Evolutionary conservation across 2,329 filamentous ascomycete species (phyloP), one percentile per base, ranked within the genome.

Genomic region (Herpotrichia juniperi): DNA sequence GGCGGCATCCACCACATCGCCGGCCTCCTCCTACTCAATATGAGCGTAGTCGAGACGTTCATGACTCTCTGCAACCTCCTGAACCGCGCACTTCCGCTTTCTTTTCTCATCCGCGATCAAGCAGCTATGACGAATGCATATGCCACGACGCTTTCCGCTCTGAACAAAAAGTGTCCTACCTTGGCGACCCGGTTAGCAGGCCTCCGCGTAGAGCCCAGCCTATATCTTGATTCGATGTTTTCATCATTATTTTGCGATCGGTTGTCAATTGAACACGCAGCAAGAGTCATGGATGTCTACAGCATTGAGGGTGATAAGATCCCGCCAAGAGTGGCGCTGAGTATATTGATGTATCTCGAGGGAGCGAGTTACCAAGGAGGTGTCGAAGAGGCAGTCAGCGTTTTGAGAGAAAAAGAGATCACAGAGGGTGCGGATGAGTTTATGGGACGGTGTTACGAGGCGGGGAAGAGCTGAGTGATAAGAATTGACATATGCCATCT

Each of bases 281-380:
- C 86, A 1, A 78, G 91, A 2, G 74, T 94, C 11, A 93, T 89
- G 89, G 91, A 96, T 58, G 84, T 93, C 0, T 91, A 90, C 60
- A 85, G 90, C 2, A 91, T 96, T 58, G 91, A 96, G 67, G 89
- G 90, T 22, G 91, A 96, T 58, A 79, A 83, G 1, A 79, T 90
- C 1, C 76, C 93, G 0, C 82, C 93, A 6, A 79, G 89, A 0
- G 88, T 88, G 1, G 88, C 84, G 0, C 86, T 92, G 0, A 90
- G 87, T 0, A 77, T 90, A 16, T 71, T 94, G 17, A 71, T 73
- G 0, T 68, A 70, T 6, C 60, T 85, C 1, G 84, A 87, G 64
- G 74, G 74, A 10, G 79, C 73, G 49, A 68, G 84, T 1, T 81
- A 83, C 51, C 78, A 78, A 4, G 64, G 81, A 19, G 71, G 71